Base-by-base conservation (phyloP, 768 basidiomycete species). In the Mycena kentingensis region DNA sequence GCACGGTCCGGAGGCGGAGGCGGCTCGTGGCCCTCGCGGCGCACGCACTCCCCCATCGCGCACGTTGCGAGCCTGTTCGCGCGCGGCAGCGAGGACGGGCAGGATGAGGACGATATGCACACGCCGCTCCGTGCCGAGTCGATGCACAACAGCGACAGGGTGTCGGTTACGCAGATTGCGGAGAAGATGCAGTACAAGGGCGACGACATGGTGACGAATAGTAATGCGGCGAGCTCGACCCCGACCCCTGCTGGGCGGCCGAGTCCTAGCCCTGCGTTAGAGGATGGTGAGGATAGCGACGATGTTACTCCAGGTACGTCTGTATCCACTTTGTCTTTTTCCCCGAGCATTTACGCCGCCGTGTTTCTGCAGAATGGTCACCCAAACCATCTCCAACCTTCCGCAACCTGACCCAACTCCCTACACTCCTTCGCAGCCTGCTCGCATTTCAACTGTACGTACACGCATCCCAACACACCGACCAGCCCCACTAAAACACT, bases 371-470 rank as follows among this genome's bases (percentile, higher is more conserved):
- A 36, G 26, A 36, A 7, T 26, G 27, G 21, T 42, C 22, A 15
- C 10, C 12, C 25, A 4, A 2, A 38, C 21, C 44, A 6, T 32
- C 21, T 45, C n/a, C 25, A 3, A 26, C 38, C 6, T 10, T 45
- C 36, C 43, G 48, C n/a, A 53, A 28, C 8, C 51, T 51, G 0
- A 18, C 56, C 11, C 36, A 54, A 41, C 42, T 59, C 5, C 41
- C 57, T 4, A 45, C 51, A 11, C 16, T 50, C 3, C 26, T 58
- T 11, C 48, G 51, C n/a, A 53, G 51, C 27, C 47, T 58, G 13
- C 36, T 58, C 25, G 39, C 52, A 3, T 58, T 58, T 18, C 56
- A 58, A 50, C 46, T 53, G 56, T 58, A 45, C 11, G 56, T 49
- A 4, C 18, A 22, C 1, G 4, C 21, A 15, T 2, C 1, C 18